Percentiles rank a stretch among this genome's conserved stretches.
phyloP scores from a whole-genome alignment of 2,329 filamentous ascomycete species.

The Fusarium heterosporum region DNA sequence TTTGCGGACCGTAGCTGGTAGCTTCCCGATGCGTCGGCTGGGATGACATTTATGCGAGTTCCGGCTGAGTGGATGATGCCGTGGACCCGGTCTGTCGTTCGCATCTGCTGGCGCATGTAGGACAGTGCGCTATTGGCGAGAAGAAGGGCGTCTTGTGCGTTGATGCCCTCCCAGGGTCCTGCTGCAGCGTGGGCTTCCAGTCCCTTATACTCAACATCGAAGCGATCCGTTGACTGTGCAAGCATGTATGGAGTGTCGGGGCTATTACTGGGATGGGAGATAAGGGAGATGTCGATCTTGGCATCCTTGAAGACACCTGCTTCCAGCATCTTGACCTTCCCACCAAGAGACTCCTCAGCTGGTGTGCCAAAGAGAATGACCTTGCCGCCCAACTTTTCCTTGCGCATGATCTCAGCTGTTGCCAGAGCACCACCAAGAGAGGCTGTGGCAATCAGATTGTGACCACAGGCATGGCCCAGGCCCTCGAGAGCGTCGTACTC shows the following conservation, averaged over 20 bases:
- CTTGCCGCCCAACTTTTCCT: conserved; percentile 35
- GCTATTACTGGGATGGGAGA: conserved; percentile 33
- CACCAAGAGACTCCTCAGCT: conserved; percentile 38
- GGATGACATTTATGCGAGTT: conserved; percentile 42
- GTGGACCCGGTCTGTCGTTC: conserved; percentile 34
- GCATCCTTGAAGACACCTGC: conserved; percentile 32
- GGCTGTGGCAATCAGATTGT: conserved; percentile 40
- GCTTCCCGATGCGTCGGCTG: conserved; percentile 66
- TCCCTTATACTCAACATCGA: conserved; percentile 36
- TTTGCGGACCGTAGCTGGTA: conserved; percentile 66
- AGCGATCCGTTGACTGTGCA: conserved; percentile 31
- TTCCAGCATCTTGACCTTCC: conserved; percentile 41
- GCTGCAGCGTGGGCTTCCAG: conserved; percentile 35
- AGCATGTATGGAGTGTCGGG: conserved; percentile 33
- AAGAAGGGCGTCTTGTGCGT: conserved; percentile 40
- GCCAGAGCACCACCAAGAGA: conserved; percentile 35
- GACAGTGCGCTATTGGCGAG: conserved; percentile 37
- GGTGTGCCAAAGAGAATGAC: conserved; percentile 41
- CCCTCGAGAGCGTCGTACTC: conserved; percentile 49
- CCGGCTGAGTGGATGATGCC: conserved; percentile 38
- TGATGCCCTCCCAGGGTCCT: conserved; percentile 36
- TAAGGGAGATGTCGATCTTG: conserved; percentile 42
- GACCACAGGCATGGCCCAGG: conserved; percentile 39
- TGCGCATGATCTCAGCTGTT: conserved; percentile 29
- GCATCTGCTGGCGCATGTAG: conserved; percentile 38